Evolutionary conservation across 768 basidiomycete species (phyloP).

Genomic region (Gloeopeniophorella convolvens): DNA sequence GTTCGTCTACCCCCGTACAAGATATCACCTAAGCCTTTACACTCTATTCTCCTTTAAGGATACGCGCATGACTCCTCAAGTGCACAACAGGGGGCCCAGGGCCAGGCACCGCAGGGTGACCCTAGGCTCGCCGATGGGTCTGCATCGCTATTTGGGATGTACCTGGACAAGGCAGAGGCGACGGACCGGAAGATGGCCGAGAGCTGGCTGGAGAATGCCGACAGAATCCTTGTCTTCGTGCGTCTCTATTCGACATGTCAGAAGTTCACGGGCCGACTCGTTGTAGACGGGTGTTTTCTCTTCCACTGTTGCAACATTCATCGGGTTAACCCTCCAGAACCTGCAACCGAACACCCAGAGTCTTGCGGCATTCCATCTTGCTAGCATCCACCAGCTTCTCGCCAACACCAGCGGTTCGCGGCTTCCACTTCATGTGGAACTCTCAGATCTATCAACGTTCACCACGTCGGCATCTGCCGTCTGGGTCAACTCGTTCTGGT

Average conservation of each 20-base stretch:
- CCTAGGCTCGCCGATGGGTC: not conserved
- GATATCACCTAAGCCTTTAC: too few relatives aligned
- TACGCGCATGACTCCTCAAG: too few relatives aligned
- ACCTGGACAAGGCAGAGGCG: constrained; percentile 7
- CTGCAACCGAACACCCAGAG: not conserved
- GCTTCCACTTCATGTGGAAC: not conserved
- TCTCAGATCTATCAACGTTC: not conserved
- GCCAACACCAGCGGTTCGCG: not conserved
- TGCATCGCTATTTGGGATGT: constrained; percentile 5
- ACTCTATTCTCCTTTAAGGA: too few relatives aligned
- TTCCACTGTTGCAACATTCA: not conserved
- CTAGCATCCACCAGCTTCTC: not conserved
- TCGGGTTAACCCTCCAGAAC: too few relatives aligned
- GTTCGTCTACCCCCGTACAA: too few relatives aligned
- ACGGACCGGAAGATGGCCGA: constrained; percentile 13
- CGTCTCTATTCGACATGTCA: not conserved
- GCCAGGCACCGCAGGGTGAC: too few relatives aligned
- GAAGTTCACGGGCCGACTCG: not conserved
- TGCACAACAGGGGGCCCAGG: too few relatives aligned
- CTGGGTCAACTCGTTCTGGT: constrained; percentile 3
- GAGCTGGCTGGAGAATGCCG: constrained; percentile 7
- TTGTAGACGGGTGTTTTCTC: constrained; percentile 6
- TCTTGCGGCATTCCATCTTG: not conserved
- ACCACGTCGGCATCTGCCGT: not conserved
- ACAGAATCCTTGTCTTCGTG: not conserved